Base-by-base conservation (phyloP, 1,139 yeast species). In the Yamadazyma epiphylla region DNA sequence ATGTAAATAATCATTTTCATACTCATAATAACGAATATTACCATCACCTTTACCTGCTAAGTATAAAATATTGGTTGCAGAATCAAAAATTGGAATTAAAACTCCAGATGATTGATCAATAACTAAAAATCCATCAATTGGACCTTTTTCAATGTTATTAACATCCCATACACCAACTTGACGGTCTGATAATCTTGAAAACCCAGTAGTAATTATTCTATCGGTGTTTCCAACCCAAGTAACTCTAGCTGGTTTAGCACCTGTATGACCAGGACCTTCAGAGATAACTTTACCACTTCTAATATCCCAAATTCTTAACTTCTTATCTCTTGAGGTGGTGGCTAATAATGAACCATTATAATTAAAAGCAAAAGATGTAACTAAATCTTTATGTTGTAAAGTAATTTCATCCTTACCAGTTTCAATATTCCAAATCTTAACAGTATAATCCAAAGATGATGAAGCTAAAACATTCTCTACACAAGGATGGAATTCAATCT, bases 11-110 rank as follows among this genome's bases (percentile, higher is more conserved):
- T 91, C 97, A 46, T 83, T 78, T 42, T 79, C 85, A 53, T 74
- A 86, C 60, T 91, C 97, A 51, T 68, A 88, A 60, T 89, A 89
- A 50, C 96, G 85, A 51, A 91, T 87, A 56, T 91, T 91, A 49
- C 98, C 97, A 56, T 91, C 98, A 55, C 98, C 99, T 58, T 91
- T 91, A 45, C 98, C 98, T 22, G 95, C 97, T 41, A 91, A 67
- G 53, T 83, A 91, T 39, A 94, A 68, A 36, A 89, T 77, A 37
- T 80, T 76, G 32, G 86, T 87, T 25, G 84, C 76, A 24, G 77
- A 83, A 51, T 91, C 99, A 51, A 67, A 94, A 49, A 82, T 74
- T 15, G 98, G 98, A 72, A 94, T 81, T 55, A 88, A 68, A 22
- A 91, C 87, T 45, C 98, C 98, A 1, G 97, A 84, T 5, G 95